Evolutionary conservation across 192 early-diverging fungal species (phyloP).

Genomic region (Podila minutissima): DNA sequence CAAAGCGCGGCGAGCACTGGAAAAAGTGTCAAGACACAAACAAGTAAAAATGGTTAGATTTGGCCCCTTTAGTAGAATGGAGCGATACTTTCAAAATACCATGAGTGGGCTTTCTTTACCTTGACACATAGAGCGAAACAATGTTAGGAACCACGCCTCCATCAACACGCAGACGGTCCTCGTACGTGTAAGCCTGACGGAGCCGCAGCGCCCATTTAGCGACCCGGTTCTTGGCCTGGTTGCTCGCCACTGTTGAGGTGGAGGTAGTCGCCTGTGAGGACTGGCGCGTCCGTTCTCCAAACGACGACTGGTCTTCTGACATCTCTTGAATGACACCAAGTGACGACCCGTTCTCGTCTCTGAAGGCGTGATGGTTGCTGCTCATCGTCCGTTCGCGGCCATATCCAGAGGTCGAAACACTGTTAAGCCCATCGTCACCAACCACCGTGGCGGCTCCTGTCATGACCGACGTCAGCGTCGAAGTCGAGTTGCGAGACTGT

Average conservation of each 20-base stretch:
- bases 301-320: conserved; percentile 1
- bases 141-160: conserved; percentile 48
- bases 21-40: not conserved
- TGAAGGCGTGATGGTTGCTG: not conserved
- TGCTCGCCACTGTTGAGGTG: not conserved
- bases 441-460: too few species aligned
- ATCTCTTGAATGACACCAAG: conserved; percentile 3
- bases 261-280: conserved; percentile 10
- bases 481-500: too few species aligned
- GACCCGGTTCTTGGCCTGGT: conserved; percentile 20
- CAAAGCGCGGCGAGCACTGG: conserved; percentile 54
- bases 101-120: conserved; percentile 21
- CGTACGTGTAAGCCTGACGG: conserved; percentile 50
- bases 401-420: too few species aligned
- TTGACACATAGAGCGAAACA: conserved; percentile 52
- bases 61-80: not conserved
- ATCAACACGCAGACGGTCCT: conserved; percentile 41
- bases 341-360: not conserved
- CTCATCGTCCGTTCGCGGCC: not conserved
- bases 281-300: conserved; percentile 18
- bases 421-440: too few species aligned
- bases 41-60: not conserved
- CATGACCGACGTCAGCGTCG: too few species aligned
- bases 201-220: conserved; percentile 48
- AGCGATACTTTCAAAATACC: not conserved